Evolutionary conservation across 1,284 basidiomycete genomes (phyloP).

Genomic region (Rhodotorula sp.): DNA sequence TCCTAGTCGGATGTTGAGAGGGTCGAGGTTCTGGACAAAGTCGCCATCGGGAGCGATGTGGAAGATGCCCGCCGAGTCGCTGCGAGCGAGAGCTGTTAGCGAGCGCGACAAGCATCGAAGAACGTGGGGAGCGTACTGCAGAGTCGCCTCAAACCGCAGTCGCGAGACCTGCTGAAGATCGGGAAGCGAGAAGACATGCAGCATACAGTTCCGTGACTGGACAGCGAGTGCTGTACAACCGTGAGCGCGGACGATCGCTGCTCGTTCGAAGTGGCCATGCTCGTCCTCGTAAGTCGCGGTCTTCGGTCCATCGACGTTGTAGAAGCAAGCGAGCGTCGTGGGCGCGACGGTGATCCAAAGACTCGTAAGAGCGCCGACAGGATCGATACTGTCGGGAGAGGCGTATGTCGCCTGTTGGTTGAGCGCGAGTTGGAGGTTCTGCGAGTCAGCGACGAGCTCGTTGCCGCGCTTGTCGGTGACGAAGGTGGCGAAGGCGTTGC

Average conservation of each 20-base stretch:
- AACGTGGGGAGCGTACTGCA: slow-evolving; percentile 23
- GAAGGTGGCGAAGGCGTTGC: slow-evolving; percentile 21
- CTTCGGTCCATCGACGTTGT: slow-evolving; percentile 50
- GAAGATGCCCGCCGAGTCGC: slow-evolving; percentile 28
- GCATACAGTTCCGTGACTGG: slow-evolving; percentile 18
- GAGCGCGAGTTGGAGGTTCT: slow-evolving; percentile 43
- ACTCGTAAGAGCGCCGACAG: slow-evolving; percentile 46
- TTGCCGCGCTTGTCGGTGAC: slow-evolving; percentile 31
- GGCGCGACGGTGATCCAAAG: slow-evolving; percentile 53
- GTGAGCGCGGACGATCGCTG: slow-evolving; percentile 19
- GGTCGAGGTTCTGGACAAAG: slow-evolving; percentile 36
- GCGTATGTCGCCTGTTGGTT: slow-evolving; percentile 39
- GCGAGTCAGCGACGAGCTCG: slow-evolving; percentile 36
- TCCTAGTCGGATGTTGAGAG: slow-evolving; percentile 32
- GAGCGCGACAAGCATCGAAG: too few relatives aligned
- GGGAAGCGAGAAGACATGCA: slow-evolving; percentile 35
- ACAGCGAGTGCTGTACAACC: slow-evolving; percentile 34
- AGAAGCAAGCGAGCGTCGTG: slow-evolving; percentile 48
- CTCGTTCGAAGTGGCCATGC: slow-evolving; percentile 11
- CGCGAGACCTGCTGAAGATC: slow-evolving; percentile 22
- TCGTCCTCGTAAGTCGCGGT: slow-evolving; percentile 34
- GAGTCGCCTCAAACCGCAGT: slow-evolving; percentile 28
- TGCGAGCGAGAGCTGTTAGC: neutral
- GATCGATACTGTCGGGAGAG: slow-evolving; percentile 42
- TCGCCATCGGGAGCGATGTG: slow-evolving; percentile 34